phyloP scores from a whole-genome alignment of 805 yeast genomes.

The Barnettozyma vustinii region DNA sequence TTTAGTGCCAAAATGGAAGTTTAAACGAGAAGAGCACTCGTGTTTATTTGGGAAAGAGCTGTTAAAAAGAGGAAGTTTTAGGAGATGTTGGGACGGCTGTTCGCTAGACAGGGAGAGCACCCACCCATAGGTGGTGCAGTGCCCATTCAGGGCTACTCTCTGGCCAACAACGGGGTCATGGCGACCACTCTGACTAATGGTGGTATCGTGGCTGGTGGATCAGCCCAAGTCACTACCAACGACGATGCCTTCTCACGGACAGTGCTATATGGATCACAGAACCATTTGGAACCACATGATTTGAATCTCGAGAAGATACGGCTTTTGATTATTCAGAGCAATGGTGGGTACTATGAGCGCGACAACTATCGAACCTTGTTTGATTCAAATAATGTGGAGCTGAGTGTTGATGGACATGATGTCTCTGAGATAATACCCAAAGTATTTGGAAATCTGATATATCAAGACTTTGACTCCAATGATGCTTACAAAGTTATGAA shows the following conservation, averaged over 20 bases:
- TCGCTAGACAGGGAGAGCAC: constrained; percentile 8
- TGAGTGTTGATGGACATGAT: constrained; percentile 11
- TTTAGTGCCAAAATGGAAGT: not conserved
- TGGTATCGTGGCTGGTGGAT: not conserved
- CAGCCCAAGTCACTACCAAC: not conserved
- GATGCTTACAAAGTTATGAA: constrained; percentile 14
- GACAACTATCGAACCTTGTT: constrained; percentile 29
- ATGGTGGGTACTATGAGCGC: constrained; percentile 31
- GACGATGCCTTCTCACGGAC: constrained; percentile 25
- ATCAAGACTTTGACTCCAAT: constrained; percentile 22
- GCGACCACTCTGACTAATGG: not conserved
- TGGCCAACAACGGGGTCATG: not conserved
- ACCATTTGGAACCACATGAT: constrained; percentile 7
- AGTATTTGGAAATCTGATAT: constrained; percentile 35
- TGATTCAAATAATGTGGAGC: constrained; percentile 22
- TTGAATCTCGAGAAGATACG: not conserved
- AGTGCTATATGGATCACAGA: constrained; percentile 22
- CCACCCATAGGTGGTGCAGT: not conserved
- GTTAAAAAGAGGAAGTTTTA: not conserved
- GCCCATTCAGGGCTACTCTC: not conserved
- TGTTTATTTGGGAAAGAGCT: not conserved
- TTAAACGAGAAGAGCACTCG: not conserved
- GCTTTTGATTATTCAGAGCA: constrained; percentile 32
- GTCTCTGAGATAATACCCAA: constrained; percentile 28
- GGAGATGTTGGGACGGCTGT: constrained; percentile 10